These are phyloP conservation scores for Ceriops zippeliana DNA, from an alignment of 345 rosid genomes.

Conservation along the genomic window DNA sequence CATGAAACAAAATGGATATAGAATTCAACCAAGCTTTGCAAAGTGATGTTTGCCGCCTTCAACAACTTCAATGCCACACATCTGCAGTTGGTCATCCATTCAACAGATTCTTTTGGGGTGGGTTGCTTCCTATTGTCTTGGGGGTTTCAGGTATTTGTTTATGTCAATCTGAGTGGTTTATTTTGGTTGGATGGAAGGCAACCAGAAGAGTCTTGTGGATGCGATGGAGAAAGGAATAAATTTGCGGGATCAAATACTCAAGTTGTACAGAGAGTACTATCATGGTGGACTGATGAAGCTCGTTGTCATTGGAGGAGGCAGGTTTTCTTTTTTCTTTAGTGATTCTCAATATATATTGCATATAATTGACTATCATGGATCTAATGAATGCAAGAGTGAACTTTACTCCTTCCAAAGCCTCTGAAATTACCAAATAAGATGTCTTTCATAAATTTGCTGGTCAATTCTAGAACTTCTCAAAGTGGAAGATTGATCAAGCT, in stretches of 20 bases:
- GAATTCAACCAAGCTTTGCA: constrained; percentile 96
- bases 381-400: too few species aligned
- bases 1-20: constrained; percentile 32
- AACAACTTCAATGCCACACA: constrained; percentile 91
- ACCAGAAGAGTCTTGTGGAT: constrained; percentile 84
- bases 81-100: constrained; percentile 65
- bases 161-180: constrained; percentile 10
- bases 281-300: constrained; percentile 93
- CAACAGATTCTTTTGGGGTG: constrained; percentile 88
- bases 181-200: constrained; percentile 53
- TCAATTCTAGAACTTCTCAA: too few species aligned
- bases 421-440: too few species aligned
- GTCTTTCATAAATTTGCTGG: too few species aligned
- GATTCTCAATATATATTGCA: too few species aligned
- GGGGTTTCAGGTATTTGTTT: constrained; percentile 12
- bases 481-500: too few species aligned
- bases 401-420: too few species aligned
- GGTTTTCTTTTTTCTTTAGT: constrained; percentile 8
- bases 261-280: constrained; percentile 63
- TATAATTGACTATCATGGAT: too few species aligned
- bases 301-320: constrained; percentile 98
- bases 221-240: constrained; percentile 83
- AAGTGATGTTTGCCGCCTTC: constrained; percentile 87
- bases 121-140: constrained; percentile 32
- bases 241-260: constrained; percentile 66